Conservation (phyloP, 805 yeast species). For the Metschnikowia kofuensis region DNA sequence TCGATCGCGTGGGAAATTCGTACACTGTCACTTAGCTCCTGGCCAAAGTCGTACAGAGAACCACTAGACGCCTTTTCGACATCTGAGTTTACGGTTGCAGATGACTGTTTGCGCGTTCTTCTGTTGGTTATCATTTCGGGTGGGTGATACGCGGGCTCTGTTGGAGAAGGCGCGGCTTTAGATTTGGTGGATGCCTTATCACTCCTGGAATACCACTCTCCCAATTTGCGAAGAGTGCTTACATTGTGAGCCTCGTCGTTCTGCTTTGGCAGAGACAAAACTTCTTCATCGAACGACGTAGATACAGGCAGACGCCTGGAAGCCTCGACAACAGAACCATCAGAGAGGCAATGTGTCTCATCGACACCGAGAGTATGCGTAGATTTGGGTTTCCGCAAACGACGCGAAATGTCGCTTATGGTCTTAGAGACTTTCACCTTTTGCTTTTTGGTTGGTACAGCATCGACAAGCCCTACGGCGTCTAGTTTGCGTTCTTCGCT, state of each 20-base stretch:
- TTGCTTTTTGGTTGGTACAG: slow-evolving; percentile 4
- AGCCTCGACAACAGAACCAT: slow-evolving; percentile 24
- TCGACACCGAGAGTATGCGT: slow-evolving; percentile 22
- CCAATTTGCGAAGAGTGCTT: slow-evolving; percentile 40
- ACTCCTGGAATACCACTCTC: slow-evolving; percentile 65
- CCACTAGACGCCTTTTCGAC: slow-evolving; percentile 8
- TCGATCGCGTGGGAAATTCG: slow-evolving; percentile 10
- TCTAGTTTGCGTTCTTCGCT: slow-evolving; percentile 1
- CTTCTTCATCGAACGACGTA: neutral
- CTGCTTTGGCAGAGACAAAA: neutral
- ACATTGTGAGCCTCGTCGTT: neutral
- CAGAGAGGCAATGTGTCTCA: slow-evolving; percentile 26
- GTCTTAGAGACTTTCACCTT: slow-evolving; percentile 11
- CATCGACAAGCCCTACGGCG: neutral
- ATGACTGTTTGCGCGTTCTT: slow-evolving; percentile 32
- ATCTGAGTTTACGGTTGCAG: slow-evolving; percentile 15
- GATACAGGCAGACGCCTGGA: slow-evolving; percentile 4
- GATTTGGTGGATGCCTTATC: slow-evolving; percentile 19
- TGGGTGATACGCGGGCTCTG: slow-evolving; percentile 31
- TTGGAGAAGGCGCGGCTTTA: neutral
- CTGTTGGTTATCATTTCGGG: slow-evolving; percentile 71
- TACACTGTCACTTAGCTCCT: slow-evolving; percentile 4
- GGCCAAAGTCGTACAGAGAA: slow-evolving; percentile 17
- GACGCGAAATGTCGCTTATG: slow-evolving; percentile 14
- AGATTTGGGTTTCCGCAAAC: slow-evolving; percentile 21